phyloP scores from a whole-genome alignment of 2,329 filamentous ascomycete genomes.

The Penicillium rolfsii region DNA sequence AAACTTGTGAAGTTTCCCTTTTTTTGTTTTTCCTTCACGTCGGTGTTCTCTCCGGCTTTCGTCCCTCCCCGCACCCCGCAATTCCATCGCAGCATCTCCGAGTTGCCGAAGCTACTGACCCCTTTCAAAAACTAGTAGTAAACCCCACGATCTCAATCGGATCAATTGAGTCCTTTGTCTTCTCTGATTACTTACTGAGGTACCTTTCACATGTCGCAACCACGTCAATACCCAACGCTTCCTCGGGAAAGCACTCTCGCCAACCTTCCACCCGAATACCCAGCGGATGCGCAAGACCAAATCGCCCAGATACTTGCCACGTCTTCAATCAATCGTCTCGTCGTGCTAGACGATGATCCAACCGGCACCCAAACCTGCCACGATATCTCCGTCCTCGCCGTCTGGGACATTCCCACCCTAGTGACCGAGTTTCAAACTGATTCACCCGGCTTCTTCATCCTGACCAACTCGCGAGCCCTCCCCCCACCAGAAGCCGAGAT shows the following conservation, averaged over 20 bases:
- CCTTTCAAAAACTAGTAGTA: background rate
- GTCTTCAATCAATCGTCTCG: constrained; percentile 35
- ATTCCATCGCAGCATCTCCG: constrained; percentile 3
- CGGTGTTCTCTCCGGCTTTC: constrained; percentile 24
- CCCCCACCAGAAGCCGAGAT: constrained; percentile 52
- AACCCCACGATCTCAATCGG: background rate
- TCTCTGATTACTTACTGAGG: too few relatives aligned
- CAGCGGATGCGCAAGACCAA: constrained; percentile 36
- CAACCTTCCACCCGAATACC: constrained; percentile 36
- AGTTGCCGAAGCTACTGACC: background rate
- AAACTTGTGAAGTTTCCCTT: too few relatives aligned
- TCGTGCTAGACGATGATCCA: constrained; percentile 57
- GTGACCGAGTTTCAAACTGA: constrained; percentile 49
- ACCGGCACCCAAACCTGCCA: constrained; percentile 67
- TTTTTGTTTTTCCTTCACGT: background rate
- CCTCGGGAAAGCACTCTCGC: constrained; percentile 32
- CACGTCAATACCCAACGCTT: constrained; percentile 30
- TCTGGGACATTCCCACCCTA: constrained; percentile 55
- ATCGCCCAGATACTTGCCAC: constrained; percentile 35
- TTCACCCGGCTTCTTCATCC: constrained; percentile 60
- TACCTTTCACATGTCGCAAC: constrained; percentile 21
- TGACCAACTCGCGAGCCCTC: constrained; percentile 63
- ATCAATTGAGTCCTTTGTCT: background rate
- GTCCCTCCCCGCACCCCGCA: constrained; percentile 22
- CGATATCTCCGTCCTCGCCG: constrained; percentile 58